Percentiles rank a stretch among this genome's conserved stretches.
Conservation (phyloP, 306 rosid genomes). For the Calophaca sinica region DNA sequence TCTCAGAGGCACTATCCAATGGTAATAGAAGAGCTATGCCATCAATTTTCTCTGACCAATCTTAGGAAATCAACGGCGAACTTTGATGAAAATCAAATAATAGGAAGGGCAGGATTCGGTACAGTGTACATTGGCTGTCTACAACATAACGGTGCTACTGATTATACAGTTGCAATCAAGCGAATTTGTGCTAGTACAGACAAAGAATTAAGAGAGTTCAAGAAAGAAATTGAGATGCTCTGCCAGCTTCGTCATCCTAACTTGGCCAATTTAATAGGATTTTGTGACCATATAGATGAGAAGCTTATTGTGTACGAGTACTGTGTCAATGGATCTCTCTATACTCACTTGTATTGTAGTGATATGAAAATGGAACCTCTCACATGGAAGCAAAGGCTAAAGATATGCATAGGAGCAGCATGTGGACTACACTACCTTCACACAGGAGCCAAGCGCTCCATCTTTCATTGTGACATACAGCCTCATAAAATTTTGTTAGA, state of each 20-base stretch:
- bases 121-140: slow-evolving; percentile 38
- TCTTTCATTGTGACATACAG: slow-evolving; percentile 18
- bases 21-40: slow-evolving; percentile 35
- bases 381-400: slow-evolving; percentile 45
- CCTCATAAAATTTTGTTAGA: slow-evolving; percentile 35
- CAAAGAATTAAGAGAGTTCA: neutral
- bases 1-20: neutral
- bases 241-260: slow-evolving; percentile 45
- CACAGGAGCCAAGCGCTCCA: slow-evolving; percentile 26
- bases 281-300: slow-evolving; percentile 28
- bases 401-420: slow-evolving; percentile 46
- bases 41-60: slow-evolving; percentile 34
- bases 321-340: slow-evolving; percentile 2
- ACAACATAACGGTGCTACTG: neutral
- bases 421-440: slow-evolving; percentile 50
- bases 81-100: neutral
- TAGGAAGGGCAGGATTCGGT: neutral
- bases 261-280: slow-evolving; percentile 26
- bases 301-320: slow-evolving; percentile 39
- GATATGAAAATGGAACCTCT: neutral
- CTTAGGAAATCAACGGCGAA: slow-evolving; percentile 32
- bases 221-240: slow-evolving; percentile 26
- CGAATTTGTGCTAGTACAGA: neutral
- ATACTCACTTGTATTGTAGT: neutral
- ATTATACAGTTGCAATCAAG: neutral